Evolutionary conservation across 805 yeast genomes (phyloP), one percentile per base, ranked within the genome.

Genomic region (Cyberlindnera euphorbiiphila): DNA sequence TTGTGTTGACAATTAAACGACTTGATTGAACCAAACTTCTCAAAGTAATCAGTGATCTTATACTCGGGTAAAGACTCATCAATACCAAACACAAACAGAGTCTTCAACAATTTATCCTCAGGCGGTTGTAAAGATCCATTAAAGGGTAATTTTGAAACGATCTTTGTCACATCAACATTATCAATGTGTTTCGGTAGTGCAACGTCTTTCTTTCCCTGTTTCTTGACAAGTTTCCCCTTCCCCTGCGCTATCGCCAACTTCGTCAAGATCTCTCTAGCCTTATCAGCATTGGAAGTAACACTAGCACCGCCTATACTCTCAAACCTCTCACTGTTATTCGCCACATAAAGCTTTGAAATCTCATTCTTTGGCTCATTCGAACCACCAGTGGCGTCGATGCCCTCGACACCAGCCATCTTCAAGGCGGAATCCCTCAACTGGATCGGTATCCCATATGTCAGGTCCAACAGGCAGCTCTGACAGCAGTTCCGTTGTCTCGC

Each of bases 401-500:
- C 46, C 18, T 62, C 68, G 12, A 69, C 64, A 12, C 80, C 81
- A 2, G 89, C 81, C 71, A 86, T 69, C 49, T 78, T 77, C 50
- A 88, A 59, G 4, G 95, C 85, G 2, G 86, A 78, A 52, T 89
- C 96, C 46, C 96, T 67, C 6, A 87, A 62, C 9, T 79, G 76
- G 13, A 87, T 57, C 0, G 95, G 86, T n/a, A 93, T 75, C 4
- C 88, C 85, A 63, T 78, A 85, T 20, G 81, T 75, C 28, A 89
- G 63, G 62, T 91, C 98, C 23, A 83, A 59, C 76, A 87, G 73
- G 59, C 98, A 91, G 17, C 78, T 65, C 58, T 93, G 98, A 56
- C 98, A 91, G 50, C 94, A 82, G 61, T 85, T 82, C 42, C 81
- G 72, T 29, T 81, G 76, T 28, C 79, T 66, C 0, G 97, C 78